phyloP scores from a whole-genome alignment of 305 asterid species.

The Withania somnifera region DNA sequence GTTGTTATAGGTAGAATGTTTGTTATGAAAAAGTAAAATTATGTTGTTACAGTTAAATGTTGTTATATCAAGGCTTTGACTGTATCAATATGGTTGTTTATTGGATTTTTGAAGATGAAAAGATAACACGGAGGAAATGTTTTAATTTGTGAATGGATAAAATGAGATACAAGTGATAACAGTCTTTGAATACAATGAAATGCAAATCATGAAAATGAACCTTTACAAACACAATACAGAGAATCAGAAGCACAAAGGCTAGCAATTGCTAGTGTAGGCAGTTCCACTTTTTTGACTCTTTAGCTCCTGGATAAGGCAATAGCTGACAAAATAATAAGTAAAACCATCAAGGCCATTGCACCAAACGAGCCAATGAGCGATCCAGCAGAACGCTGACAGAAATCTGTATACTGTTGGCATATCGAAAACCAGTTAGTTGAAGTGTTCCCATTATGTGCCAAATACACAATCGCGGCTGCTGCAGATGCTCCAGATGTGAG shows the following conservation, averaged over 20 bases:
- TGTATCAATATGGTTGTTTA: too few species aligned
- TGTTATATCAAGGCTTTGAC: too few species aligned
- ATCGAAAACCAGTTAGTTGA: conserved; percentile 73
- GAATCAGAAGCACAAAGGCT: neutral
- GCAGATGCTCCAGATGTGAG: conserved; percentile 65
- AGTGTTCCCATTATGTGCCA: conserved; percentile 79
- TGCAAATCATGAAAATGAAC: neutral
- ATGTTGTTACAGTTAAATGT: too few species aligned
- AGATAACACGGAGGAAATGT: neutral
- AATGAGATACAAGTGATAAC: neutral
- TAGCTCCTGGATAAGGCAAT: conserved; percentile 31
- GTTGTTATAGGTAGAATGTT: too few species aligned
- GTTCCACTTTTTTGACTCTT: neutral
- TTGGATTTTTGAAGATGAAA: neutral
- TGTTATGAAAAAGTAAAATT: too few species aligned
- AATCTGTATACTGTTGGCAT: conserved; percentile 51
- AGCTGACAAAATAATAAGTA: conserved; percentile 44
- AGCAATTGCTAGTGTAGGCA: neutral
- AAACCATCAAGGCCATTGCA: conserved; percentile 29
- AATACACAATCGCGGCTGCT: conserved; percentile 63
- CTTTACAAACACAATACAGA: neutral
- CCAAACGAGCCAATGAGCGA: conserved; percentile 64
- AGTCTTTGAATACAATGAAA: neutral
- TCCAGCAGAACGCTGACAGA: conserved; percentile 53
- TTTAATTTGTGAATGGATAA: neutral